phyloP scores from a whole-genome alignment of 2,329 filamentous ascomycete genomes.

The Coniochaeta ligniaria region DNA sequence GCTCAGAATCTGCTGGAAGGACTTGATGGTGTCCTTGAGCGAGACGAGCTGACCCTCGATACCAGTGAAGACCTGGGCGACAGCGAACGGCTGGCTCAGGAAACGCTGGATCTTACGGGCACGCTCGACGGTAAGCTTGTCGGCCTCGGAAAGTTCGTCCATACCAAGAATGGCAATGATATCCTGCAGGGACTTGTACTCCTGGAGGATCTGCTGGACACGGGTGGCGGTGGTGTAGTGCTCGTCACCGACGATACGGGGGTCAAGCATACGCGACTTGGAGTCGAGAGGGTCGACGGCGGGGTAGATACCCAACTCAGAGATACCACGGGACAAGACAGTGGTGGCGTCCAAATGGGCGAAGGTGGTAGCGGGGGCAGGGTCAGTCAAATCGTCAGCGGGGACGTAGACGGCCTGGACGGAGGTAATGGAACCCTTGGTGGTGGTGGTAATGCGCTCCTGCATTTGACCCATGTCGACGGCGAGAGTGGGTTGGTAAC shows the following conservation, averaged over 20 bases:
- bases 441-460: slow-evolving; percentile 99
- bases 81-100: slow-evolving; percentile 98
- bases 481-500: slow-evolving; percentile 98
- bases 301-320: slow-evolving; percentile 99
- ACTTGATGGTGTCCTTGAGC: slow-evolving; percentile 95
- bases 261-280: slow-evolving; percentile 98
- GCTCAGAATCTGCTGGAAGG: slow-evolving; percentile 93
- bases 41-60: slow-evolving; percentile 97
- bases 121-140: slow-evolving; percentile 99
- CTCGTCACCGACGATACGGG: slow-evolving; percentile 95
- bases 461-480: slow-evolving; percentile 99
- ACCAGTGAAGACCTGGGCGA: slow-evolving; percentile 71
- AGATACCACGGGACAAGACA: slow-evolving; percentile 99
- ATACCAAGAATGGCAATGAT: slow-evolving; percentile 99
- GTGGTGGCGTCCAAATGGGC: slow-evolving; percentile 99
- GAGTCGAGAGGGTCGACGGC: slow-evolving; percentile 99
- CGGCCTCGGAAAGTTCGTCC: slow-evolving; percentile 98
- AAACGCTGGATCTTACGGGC: slow-evolving; percentile 99
- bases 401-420: slow-evolving; percentile 99
- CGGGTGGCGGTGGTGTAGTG: slow-evolving; percentile 93
- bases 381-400: slow-evolving; percentile 99
- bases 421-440: slow-evolving; percentile 98
- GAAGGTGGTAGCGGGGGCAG: slow-evolving; percentile 98
- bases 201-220: slow-evolving; percentile 99
- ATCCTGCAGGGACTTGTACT: slow-evolving; percentile 99